A percentile compares a stretch with the other conserved stretches of the same genome.
Conservation (phyloP, 2,329 filamentous ascomycete genomes). For the Stemphylium lycopersici region DNA sequence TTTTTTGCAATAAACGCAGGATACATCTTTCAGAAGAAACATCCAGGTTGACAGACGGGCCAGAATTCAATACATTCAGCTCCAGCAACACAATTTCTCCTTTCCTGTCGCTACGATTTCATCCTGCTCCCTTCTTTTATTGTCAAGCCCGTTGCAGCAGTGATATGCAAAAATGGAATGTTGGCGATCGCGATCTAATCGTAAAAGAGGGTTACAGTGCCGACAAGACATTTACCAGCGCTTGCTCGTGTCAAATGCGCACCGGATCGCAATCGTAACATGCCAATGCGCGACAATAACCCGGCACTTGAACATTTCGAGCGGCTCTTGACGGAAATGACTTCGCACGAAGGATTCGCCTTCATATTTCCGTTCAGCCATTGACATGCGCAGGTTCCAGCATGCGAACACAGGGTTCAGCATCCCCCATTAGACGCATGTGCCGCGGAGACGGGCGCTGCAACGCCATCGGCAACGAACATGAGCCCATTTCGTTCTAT, state of each 20-base stretch:
- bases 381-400: constrained; percentile 73
- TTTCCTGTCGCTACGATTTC: neutral
- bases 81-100: neutral
- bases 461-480: constrained; percentile 5
- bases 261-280: neutral
- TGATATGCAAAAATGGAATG: neutral
- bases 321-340: constrained; percentile 10
- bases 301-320: constrained; percentile 9
- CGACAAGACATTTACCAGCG: neutral
- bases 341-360: neutral
- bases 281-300: neutral
- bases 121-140: neutral
- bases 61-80: neutral
- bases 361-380: constrained; percentile 17
- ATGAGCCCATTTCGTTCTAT: constrained; percentile 20
- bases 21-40: neutral
- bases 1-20: neutral
- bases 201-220: neutral
- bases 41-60: neutral
- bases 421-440: constrained; percentile 11
- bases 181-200: neutral
- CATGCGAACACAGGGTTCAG: constrained; percentile 39
- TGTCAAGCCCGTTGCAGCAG: neutral
- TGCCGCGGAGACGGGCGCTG: constrained; percentile 9
- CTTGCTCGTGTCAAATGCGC: constrained; percentile 5